These are phyloP conservation scores for Lentinula detonsa DNA, from an alignment of 768 basidiomycete genomes.

Conservation along the genomic window DNA sequence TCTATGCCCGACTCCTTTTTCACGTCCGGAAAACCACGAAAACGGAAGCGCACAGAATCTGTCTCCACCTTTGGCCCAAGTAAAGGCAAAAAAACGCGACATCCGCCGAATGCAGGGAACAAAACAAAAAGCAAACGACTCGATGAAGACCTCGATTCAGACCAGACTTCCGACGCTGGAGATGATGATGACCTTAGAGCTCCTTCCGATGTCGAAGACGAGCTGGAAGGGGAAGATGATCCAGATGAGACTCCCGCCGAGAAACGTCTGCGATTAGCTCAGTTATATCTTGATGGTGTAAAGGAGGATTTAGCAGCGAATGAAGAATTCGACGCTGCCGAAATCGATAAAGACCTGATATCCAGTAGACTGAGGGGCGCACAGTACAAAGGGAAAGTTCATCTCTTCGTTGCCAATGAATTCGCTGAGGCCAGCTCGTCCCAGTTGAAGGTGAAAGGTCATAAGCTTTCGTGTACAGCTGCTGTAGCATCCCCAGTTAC, in stretches of 20 bases:
- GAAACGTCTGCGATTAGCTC: conserved; percentile 87
- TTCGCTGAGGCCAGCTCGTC: conserved; percentile 40
- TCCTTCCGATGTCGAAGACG: conserved; percentile 22
- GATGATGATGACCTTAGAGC: conserved; percentile 72
- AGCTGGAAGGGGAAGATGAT: conserved; percentile 73
- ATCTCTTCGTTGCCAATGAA: conserved; percentile 74
- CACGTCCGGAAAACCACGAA: conserved; percentile 49
- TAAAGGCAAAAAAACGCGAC: conserved; percentile 21
- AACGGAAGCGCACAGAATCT: conserved; percentile 49
- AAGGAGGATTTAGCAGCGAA: conserved; percentile 63
- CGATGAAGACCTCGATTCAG: conserved; percentile 67
- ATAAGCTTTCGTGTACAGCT: conserved; percentile 76
- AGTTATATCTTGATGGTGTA: conserved; percentile 83
- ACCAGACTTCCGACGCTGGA: conserved; percentile 49
- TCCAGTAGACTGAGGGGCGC: conserved; percentile 84
- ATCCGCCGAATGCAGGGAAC: conserved; percentile 13
- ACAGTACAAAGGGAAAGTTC: conserved; percentile 83
- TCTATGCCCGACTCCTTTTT: conserved; percentile 88
- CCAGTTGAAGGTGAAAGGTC: conserved; percentile 60
- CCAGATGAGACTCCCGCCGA: conserved; percentile 87
- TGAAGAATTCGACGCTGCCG: conserved; percentile 87
- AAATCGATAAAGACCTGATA: conserved; percentile 91
- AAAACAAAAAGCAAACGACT: conserved; percentile 6
- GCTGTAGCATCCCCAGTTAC: conserved; percentile 60
- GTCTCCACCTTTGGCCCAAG: conserved; percentile 19